Percentiles rank a stretch among this genome's conserved stretches.
Conservation (phyloP, 2,329 filamentous ascomycete genomes). For the Westerdykella aurantiaca region DNA sequence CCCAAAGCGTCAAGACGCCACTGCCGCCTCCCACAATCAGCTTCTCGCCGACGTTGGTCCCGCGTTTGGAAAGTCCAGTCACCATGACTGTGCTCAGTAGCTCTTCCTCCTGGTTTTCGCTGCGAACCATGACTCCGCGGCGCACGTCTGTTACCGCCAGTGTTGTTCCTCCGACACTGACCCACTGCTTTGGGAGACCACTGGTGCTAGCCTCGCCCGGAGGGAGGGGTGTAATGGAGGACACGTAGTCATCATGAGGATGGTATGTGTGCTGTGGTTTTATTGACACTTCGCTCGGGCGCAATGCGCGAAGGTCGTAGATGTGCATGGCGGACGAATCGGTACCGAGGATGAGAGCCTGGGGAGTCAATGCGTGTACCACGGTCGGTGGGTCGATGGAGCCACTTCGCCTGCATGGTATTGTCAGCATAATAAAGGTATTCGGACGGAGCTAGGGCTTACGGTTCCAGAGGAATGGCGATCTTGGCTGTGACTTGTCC, state of each 20-base stretch:
- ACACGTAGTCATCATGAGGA: conserved; percentile 90
- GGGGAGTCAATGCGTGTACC: conserved; percentile 76
- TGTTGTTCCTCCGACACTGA: conserved; percentile 87
- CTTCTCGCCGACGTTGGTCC: conserved; percentile 65
- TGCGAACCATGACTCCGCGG: conserved; percentile 77
- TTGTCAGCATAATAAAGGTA: conserved; percentile 6
- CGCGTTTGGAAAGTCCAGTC: conserved; percentile 65
- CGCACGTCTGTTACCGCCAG: conserved; percentile 85
- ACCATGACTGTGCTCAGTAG: conserved; percentile 77
- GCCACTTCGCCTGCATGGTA: conserved; percentile 34
- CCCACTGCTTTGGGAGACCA: conserved; percentile 89
- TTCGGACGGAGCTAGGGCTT: conserved; percentile 6
- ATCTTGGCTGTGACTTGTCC: conserved; percentile 76
- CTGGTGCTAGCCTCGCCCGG: conserved; percentile 75
- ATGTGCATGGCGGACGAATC: conserved; percentile 87
- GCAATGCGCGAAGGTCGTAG: conserved; percentile 66
- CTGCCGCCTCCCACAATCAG: conserved; percentile 71
- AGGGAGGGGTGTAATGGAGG: conserved; percentile 77
- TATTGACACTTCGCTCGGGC: conserved; percentile 40
- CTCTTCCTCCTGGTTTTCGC: conserved; percentile 93
- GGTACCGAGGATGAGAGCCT: conserved; percentile 81
- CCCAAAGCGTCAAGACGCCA: conserved; percentile 87
- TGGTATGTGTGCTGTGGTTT: conserved; percentile 70
- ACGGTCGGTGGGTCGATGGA: conserved; percentile 69
- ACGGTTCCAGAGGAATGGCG: conserved; percentile 56